These are phyloP conservation scores for Arabis hirsuta DNA, from an alignment of 345 rosid genomes.

Conservation along the genomic window DNA sequence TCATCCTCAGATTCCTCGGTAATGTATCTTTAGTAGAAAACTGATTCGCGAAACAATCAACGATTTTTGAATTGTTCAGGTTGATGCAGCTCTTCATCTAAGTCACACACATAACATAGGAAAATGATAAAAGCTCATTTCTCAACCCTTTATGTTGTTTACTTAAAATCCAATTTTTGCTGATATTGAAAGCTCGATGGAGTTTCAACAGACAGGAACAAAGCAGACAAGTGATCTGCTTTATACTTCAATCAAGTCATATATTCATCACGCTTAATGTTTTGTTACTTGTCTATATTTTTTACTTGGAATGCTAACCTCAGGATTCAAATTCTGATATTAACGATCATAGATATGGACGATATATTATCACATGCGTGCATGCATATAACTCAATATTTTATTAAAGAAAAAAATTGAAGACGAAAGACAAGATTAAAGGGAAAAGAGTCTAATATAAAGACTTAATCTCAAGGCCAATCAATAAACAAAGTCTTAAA, in stretches of 20 bases:
- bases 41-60: neutral
- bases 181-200: conserved; percentile 54
- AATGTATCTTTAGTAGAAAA: neutral
- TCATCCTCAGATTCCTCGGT: neutral
- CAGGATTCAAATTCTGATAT: too few relatives aligned
- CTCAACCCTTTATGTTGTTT: conserved; percentile 30
- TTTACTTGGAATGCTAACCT: too few relatives aligned
- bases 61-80: conserved; percentile 41
- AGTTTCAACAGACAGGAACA: conserved; percentile 89
- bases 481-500: too few relatives aligned
- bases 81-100: conserved; percentile 97
- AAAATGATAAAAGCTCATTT: conserved; percentile 75
- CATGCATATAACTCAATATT: too few relatives aligned
- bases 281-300: too few relatives aligned
- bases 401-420: too few relatives aligned
- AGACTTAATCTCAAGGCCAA: too few relatives aligned
- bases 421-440: too few relatives aligned
- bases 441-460: too few relatives aligned
- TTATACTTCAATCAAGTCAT: conserved; percentile 6
- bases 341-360: too few relatives aligned
- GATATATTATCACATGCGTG: too few relatives aligned
- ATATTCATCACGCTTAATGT: neutral
- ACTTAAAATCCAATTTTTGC: neutral
- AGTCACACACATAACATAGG: conserved; percentile 99
- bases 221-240: conserved; percentile 58